Evolutionary conservation across 305 asterid species (phyloP).

Genomic region (Nicotiana rustica): DNA sequence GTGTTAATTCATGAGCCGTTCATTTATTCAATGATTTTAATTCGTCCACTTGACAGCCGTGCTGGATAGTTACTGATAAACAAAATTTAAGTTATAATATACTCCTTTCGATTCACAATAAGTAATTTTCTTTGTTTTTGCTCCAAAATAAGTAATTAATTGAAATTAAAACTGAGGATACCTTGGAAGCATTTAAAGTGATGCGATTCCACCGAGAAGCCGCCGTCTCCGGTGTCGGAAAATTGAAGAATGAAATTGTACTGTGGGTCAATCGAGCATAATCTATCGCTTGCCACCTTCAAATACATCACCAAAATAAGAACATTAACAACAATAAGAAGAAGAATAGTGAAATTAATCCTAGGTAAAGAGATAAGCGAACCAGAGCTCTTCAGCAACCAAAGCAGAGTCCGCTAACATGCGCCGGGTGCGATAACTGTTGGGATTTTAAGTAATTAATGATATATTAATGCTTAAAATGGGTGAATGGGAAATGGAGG

Average conservation of each 20-base stretch:
- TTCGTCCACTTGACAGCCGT: too few relatives aligned
- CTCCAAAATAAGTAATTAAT: too few relatives aligned
- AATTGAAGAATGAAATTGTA: conserved; percentile 88
- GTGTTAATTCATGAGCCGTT: too few relatives aligned
- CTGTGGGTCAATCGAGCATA: conserved; percentile 85
- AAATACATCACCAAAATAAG: conserved; percentile 15
- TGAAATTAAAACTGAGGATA: conserved; percentile 27
- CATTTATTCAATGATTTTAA: too few relatives aligned
- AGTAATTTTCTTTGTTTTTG: too few relatives aligned
- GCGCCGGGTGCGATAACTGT: conserved; percentile 89
- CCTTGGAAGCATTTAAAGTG: conserved; percentile 84
- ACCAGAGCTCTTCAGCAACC: conserved; percentile 95
- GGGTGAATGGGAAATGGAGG: too few relatives aligned
- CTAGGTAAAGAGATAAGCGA: neutral
- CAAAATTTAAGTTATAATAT: neutral
- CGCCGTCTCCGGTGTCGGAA: conserved; percentile 81
- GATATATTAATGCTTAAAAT: too few relatives aligned
- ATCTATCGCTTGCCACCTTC: conserved; percentile 69
- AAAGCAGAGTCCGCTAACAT: conserved; percentile 95
- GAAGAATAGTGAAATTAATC: neutral
- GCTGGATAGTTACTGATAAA: neutral
- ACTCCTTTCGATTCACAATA: too few relatives aligned
- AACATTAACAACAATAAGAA: neutral
- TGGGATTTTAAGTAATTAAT: too few relatives aligned
- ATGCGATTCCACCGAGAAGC: conserved; percentile 89